A percentile compares a stretch with the other conserved stretches of the same genome.
Evolutionary conservation across 2,329 filamentous ascomycete species (phyloP).

Genomic region (Talaromyces sp.): DNA sequence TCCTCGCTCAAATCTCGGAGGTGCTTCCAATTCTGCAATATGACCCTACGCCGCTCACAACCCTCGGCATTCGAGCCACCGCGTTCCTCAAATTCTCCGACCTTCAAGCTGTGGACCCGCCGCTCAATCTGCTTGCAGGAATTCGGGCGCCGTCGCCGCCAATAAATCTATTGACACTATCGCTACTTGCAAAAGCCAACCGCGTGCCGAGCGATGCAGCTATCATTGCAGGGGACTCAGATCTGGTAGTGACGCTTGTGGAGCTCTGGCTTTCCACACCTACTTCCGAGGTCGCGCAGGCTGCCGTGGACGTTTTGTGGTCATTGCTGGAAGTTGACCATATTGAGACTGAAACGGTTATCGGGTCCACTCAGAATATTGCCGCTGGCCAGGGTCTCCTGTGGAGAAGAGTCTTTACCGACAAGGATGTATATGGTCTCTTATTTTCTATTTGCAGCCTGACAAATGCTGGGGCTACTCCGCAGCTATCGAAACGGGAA

Average conservation of each 20-base stretch:
- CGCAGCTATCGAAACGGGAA: conserved; percentile 47
- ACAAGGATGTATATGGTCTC: conserved; percentile 55
- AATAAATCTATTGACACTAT: conserved; percentile 56
- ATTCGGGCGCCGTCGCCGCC: conserved; percentile 50
- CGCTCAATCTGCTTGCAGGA: conserved; percentile 54
- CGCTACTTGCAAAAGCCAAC: conserved; percentile 56
- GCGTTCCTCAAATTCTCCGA: conserved; percentile 50
- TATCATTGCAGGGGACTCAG: conserved; percentile 54
- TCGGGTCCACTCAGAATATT: conserved; percentile 21
- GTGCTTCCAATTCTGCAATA: conserved; percentile 54
- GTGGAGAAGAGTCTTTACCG: conserved; percentile 61
- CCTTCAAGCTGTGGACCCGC: conserved; percentile 46
- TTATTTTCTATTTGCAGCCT: conserved; percentile 56
- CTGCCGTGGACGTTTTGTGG: conserved; percentile 52
- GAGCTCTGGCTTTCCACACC: conserved; percentile 57
- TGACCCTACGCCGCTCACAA: conserved; percentile 55
- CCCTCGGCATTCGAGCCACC: conserved; percentile 51
- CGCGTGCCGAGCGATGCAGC: conserved; percentile 52
- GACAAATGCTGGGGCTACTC: conserved; percentile 32
- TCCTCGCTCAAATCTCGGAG: conserved; percentile 47
- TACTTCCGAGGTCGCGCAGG: conserved; percentile 54
- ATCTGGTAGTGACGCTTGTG: conserved; percentile 54
- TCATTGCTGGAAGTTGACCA: conserved; percentile 52
- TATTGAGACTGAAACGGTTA: conserved; percentile 29
- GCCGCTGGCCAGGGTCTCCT: conserved; percentile 50